Conservation (phyloP, 352 stramenopile species). For the Globisporangium middletonii region DNA sequence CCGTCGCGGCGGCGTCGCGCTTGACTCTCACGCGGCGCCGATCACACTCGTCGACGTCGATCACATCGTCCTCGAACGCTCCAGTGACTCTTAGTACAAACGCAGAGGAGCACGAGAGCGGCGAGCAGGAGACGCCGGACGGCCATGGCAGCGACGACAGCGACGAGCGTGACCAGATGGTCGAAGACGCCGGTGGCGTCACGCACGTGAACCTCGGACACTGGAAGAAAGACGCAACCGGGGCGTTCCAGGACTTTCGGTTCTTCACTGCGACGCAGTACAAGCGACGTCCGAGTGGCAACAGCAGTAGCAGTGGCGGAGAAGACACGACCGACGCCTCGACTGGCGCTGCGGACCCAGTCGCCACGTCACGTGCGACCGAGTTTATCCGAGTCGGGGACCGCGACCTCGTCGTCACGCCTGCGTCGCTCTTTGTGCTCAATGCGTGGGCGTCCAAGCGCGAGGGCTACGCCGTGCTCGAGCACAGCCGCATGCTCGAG, state of each 20-base stretch:
- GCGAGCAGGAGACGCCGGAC: constrained; percentile 6
- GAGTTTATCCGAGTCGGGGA: constrained; percentile 33
- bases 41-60: constrained; percentile 26
- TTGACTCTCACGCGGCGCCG: constrained; percentile 22
- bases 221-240: constrained; percentile 33
- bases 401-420: constrained; percentile 66
- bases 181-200: constrained; percentile 15
- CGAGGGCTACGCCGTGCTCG: constrained; percentile 46
- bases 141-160: neutral
- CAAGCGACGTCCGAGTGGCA: neutral
- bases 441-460: constrained; percentile 34
- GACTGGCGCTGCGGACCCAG: neutral
- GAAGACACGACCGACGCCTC: neutral
- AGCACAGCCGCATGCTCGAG: constrained; percentile 49
- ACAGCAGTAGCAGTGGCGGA: neutral
- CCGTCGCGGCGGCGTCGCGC: constrained; percentile 55
- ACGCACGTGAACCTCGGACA: constrained; percentile 36
- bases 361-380: neutral
- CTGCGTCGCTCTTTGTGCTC: constrained; percentile 36
- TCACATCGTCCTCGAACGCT: constrained; percentile 1
- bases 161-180: constrained; percentile 12
- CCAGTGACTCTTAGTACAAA: neutral
- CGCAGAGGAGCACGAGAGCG: constrained; percentile 7
- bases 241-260: constrained; percentile 34
- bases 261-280: constrained; percentile 43